These are phyloP conservation scores for Hansenula anomala DNA, from an alignment of 1,139 yeast genomes.

Conservation along the genomic window DNA sequence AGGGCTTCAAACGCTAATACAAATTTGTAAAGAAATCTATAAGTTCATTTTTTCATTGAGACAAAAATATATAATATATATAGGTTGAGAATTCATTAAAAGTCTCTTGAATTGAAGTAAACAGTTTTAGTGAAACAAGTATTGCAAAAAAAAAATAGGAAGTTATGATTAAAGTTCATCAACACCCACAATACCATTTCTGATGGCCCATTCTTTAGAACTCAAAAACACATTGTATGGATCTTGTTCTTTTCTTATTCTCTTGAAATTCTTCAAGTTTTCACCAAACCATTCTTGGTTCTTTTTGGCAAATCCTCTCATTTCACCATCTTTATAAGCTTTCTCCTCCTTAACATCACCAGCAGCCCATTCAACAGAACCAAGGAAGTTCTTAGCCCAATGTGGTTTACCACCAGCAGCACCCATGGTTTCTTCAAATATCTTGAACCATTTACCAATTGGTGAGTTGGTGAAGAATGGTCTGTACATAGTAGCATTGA, in stretches of 20 bases:
- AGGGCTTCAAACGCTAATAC: no score
- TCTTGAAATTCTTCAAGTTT: constrained; percentile 54
- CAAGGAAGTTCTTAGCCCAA: constrained; percentile 98
- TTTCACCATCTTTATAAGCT: constrained; percentile 55
- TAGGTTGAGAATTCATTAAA: no score
- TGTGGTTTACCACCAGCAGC: constrained; percentile 92
- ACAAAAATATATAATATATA: no score
- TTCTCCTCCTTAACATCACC: constrained; percentile 29
- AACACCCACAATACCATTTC: constrained; percentile 61
- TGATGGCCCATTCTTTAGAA: constrained; percentile 71
- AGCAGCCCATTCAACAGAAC: constrained; percentile 41
- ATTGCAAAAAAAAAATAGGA: no score
- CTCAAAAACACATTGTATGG: constrained; percentile 79
- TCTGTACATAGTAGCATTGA: constrained; percentile 94
- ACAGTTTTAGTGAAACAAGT: no score
- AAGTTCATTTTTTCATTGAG: no score
- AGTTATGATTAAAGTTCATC: background rate
- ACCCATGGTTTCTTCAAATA: constrained; percentile 74
- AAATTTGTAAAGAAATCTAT: no score
- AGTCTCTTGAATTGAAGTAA: no score
- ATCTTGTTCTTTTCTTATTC: constrained; percentile 62
- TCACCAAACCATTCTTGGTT: constrained; percentile 81
- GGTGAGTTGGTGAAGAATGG: constrained; percentile 78
- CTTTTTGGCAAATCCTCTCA: constrained; percentile 73
- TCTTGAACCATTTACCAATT: constrained; percentile 74